A percentile compares a stretch with the other conserved stretches of the same genome.
Conservation (phyloP, 1,139 yeast genomes). For the Geotrichum restrictum region DNA sequence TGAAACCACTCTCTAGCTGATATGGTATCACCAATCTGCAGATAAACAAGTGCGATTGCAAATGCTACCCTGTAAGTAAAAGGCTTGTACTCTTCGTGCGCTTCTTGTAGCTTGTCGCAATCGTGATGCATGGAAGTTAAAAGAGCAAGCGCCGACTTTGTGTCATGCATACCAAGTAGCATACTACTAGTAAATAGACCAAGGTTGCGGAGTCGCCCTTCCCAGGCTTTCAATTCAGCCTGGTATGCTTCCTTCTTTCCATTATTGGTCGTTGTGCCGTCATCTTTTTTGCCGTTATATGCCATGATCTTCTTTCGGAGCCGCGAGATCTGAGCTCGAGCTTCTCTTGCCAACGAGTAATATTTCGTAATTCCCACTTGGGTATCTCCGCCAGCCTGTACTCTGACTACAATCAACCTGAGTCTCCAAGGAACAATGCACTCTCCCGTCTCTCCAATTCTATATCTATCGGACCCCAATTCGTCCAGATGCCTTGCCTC, state of each 20-base stretch:
- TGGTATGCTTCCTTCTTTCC: not conserved
- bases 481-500: constrained; percentile 31
- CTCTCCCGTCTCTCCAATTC: constrained; percentile 28
- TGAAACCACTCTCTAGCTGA: constrained; percentile 35
- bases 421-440: constrained; percentile 35
- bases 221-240: constrained; percentile 26
- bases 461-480: constrained; percentile 26
- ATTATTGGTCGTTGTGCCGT: not conserved
- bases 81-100: constrained; percentile 10
- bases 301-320: constrained; percentile 17
- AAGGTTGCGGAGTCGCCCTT: constrained; percentile 30
- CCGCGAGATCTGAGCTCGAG: constrained; percentile 19
- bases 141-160: constrained; percentile 35
- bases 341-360: constrained; percentile 34
- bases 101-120: constrained; percentile 12
- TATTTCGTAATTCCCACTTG: constrained; percentile 30
- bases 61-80: constrained; percentile 25
- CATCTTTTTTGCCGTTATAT: constrained; percentile 16
- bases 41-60: constrained; percentile 29
- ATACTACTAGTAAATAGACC: constrained; percentile 37
- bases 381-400: constrained; percentile 32
- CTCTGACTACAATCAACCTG: constrained; percentile 29
- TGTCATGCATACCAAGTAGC: constrained; percentile 36
- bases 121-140: constrained; percentile 29
- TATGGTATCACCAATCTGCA: constrained; percentile 34